phyloP scores from a whole-genome alignment of 345 rosid genomes.

The Erysimum cheiranthoides region DNA sequence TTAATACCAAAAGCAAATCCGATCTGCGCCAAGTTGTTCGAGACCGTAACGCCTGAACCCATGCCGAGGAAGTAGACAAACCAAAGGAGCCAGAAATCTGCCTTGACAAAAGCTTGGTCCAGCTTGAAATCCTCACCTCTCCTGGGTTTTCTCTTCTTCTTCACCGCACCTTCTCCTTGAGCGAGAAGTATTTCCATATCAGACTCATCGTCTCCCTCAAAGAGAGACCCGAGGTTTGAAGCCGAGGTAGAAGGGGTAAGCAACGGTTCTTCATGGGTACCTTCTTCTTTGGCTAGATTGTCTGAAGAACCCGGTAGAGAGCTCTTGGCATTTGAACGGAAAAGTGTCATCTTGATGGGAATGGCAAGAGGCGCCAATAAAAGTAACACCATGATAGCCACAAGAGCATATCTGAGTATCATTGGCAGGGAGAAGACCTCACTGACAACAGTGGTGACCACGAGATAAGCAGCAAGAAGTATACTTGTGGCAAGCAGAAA shows the following conservation, averaged over 20 bases:
- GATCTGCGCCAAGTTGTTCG: conserved; percentile 95
- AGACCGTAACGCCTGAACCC: conserved; percentile 89
- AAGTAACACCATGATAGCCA: conserved; percentile 66
- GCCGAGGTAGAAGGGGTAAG: conserved; percentile 75
- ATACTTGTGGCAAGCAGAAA: conserved; percentile 73
- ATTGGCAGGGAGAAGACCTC: conserved; percentile 52
- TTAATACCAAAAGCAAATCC: conserved; percentile 75
- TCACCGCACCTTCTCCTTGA: conserved; percentile 81
- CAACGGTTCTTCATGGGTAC: conserved; percentile 58
- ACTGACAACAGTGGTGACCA: conserved; percentile 57
- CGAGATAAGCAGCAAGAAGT: conserved; percentile 72
- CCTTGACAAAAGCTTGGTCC: conserved; percentile 79
- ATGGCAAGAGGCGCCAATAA: conserved; percentile 81
- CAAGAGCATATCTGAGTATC: conserved; percentile 54
- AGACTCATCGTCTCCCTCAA: conserved; percentile 54
- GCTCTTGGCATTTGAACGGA: conserved; percentile 58
- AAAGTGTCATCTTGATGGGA: conserved; percentile 94
- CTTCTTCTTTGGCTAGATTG: conserved; percentile 53
- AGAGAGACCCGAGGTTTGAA: conserved; percentile 63
- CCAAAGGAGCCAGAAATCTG: conserved; percentile 99
- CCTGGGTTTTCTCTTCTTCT: conserved; percentile 74
- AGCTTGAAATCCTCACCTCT: conserved; percentile 88
- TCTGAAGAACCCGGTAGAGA: conserved; percentile 66
- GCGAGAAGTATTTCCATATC: conserved; percentile 76
- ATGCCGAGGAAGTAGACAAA: conserved; percentile 78